Percentiles rank a stretch among this genome's conserved stretches.
Evolutionary conservation across 768 basidiomycete species (phyloP).

Genomic region (Boletus rubropictus): DNA sequence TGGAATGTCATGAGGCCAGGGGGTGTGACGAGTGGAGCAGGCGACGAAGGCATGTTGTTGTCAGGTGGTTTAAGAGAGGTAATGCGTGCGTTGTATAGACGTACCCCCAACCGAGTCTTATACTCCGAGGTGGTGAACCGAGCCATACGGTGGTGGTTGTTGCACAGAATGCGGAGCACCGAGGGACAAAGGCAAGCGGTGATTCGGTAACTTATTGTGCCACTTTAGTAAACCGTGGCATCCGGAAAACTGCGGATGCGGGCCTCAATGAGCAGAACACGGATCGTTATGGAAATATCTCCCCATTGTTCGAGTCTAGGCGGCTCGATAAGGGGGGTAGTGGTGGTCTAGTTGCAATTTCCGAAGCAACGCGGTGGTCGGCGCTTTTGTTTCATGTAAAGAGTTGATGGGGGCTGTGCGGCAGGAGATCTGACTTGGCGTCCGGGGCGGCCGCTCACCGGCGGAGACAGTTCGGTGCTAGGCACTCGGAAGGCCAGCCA

Average conservation of each 20-base stretch:
- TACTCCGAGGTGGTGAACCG: constrained; percentile 12
- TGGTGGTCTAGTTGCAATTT: constrained; percentile 20
- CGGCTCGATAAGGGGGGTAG: constrained; percentile 15
- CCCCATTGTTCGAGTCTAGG: constrained; percentile 13
- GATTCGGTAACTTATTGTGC: constrained; percentile 14
- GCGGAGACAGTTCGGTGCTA: constrained; percentile 5
- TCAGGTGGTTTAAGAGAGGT: constrained; percentile 13
- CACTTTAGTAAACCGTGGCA: constrained; percentile 5
- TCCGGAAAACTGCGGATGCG: constrained; percentile 9
- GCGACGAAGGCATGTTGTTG: constrained; percentile 23
- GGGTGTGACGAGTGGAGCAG: constrained; percentile 24
- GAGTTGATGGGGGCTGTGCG: constrained; percentile 14
- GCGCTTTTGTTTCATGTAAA: constrained; percentile 24
- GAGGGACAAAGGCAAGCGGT: constrained; percentile 7
- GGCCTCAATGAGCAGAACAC: constrained; percentile 7
- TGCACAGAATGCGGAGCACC: constrained; percentile 16
- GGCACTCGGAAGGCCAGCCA: constrained; percentile 49
- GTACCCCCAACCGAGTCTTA: constrained; percentile 13
- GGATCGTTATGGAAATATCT: constrained; percentile 15
- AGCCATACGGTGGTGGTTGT: constrained; percentile 17
- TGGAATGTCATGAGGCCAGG: constrained; percentile 26
- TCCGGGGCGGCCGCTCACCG: constrained; percentile 16
- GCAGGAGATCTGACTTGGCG: constrained; percentile 3
- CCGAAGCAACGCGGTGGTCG: constrained; percentile 22
- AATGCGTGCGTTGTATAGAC: constrained; percentile 12